These are phyloP conservation scores for Jackrogersella minutella DNA, from an alignment of 495 filamentous ascomycete species.

Conservation along the genomic window DNA sequence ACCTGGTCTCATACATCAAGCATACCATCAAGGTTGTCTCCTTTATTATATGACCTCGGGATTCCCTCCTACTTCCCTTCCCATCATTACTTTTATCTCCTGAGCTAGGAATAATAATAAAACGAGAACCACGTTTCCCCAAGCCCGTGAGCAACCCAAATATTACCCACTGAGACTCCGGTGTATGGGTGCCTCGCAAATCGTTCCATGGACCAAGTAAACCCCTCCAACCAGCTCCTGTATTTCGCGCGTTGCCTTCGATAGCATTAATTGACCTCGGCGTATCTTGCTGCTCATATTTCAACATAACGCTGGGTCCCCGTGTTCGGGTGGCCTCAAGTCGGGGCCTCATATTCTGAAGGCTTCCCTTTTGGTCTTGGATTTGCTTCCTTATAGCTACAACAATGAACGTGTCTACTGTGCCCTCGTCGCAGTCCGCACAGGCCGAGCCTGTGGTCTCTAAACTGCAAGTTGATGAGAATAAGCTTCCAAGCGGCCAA, in stretches of 20 bases:
- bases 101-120: constrained; percentile 5
- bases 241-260: constrained; percentile 39
- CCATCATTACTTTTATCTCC: constrained; percentile 2
- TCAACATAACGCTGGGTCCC: constrained; percentile 18
- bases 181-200: constrained; percentile 32
- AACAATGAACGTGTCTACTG: constrained; percentile 34
- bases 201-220: constrained; percentile 46
- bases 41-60: constrained; percentile 32
- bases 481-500: constrained; percentile 59
- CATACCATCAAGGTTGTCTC: constrained; percentile 22
- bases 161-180: not conserved
- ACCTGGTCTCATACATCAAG: constrained; percentile 28
- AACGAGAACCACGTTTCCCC: constrained; percentile 7
- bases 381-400: constrained; percentile 40
- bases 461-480: constrained; percentile 45
- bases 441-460: constrained; percentile 28
- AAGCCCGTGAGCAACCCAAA: constrained; percentile 20
- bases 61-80: constrained; percentile 18
- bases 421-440: constrained; percentile 36
- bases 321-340: constrained; percentile 21
- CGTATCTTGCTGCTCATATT: constrained; percentile 18
- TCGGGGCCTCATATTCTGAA: constrained; percentile 21
- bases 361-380: constrained; percentile 28
- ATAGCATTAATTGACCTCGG: constrained; percentile 39
- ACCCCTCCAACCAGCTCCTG: constrained; percentile 28